Percentiles rank a stretch among this genome's conserved stretches.
Conservation (phyloP, 495 filamentous ascomycete genomes). For the Recurvomyces mirabilis region DNA sequence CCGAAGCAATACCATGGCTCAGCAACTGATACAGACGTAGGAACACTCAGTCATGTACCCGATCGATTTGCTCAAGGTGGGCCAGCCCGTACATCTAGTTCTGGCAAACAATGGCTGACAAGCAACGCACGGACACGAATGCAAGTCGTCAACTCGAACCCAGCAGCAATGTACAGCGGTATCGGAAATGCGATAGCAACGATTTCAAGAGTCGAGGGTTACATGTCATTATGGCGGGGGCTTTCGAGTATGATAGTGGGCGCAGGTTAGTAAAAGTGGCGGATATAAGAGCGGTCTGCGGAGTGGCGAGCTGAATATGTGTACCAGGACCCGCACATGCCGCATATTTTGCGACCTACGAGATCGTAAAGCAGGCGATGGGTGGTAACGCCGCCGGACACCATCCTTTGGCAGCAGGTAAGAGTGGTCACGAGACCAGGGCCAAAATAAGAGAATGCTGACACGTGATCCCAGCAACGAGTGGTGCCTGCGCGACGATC, state of each 20-base stretch:
- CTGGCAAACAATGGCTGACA: background rate
- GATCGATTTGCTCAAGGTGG: slow-evolving; percentile 93
- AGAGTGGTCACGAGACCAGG: slow-evolving; percentile 18
- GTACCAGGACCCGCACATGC: slow-evolving; percentile 80
- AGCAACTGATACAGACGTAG: too few species aligned
- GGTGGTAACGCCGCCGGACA: slow-evolving; percentile 85
- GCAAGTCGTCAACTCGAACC: slow-evolving; percentile 85
- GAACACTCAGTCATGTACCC: slow-evolving; percentile 98
- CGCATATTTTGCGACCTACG: slow-evolving; percentile 96
- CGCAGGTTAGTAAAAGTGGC: slow-evolving; percentile 65
- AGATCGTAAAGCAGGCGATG: slow-evolving; percentile 89
- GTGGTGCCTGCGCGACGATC: slow-evolving; percentile 89
- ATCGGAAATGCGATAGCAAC: slow-evolving; percentile 84
- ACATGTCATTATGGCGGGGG: slow-evolving; percentile 87
- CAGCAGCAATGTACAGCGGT: slow-evolving; percentile 77
- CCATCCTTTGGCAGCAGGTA: slow-evolving; percentile 87
- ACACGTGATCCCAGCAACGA: slow-evolving; percentile 50
- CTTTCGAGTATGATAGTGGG: slow-evolving; percentile 93
- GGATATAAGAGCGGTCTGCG: too few species aligned
- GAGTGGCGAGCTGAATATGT: background rate
- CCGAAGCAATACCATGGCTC: too few species aligned
- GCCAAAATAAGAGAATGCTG: background rate
- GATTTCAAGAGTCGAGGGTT: slow-evolving; percentile 80
- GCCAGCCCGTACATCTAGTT: slow-evolving; percentile 16
- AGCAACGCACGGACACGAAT: slow-evolving; percentile 65